Evolutionary conservation across 768 basidiomycete genomes (phyloP).

Genomic region (Auriculariales sp.): DNA sequence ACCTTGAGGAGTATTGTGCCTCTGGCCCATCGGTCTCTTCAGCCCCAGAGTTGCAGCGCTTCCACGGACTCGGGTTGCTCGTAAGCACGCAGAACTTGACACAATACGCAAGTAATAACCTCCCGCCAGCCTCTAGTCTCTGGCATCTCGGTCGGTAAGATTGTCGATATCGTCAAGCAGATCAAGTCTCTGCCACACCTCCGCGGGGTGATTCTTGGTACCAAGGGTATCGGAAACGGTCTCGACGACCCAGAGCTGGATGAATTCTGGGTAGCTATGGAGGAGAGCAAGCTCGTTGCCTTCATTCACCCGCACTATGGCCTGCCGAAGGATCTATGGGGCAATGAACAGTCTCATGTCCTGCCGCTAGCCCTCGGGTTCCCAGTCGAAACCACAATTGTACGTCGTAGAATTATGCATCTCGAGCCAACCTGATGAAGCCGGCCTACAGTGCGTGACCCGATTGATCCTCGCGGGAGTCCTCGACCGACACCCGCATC

Average conservation of each 20-base stretch:
- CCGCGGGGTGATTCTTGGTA: constrained; percentile 71
- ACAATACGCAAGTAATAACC: too few relatives aligned
- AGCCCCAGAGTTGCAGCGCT: constrained; percentile 13
- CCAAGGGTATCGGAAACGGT: constrained; percentile 61
- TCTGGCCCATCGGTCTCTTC: constrained; percentile 32
- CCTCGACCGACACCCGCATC: constrained; percentile 53
- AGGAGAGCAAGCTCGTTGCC: constrained; percentile 51
- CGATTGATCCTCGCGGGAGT: background rate
- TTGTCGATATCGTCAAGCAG: constrained; percentile 54
- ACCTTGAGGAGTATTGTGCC: constrained; percentile 69
- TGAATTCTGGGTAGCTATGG: constrained; percentile 70
- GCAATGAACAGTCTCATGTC: constrained; percentile 73
- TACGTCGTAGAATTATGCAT: constrained; percentile 23
- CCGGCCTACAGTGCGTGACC: background rate
- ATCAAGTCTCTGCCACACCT: constrained; percentile 52
- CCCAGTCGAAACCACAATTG: constrained; percentile 81
- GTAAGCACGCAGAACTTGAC: too few relatives aligned
- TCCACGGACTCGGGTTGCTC: constrained; percentile 75
- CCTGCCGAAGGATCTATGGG: constrained; percentile 59
- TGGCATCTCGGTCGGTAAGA: constrained; percentile 33
- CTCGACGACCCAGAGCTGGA: constrained; percentile 69
- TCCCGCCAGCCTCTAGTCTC: constrained; percentile 74
- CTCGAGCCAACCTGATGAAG: background rate
- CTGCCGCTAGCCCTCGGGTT: constrained; percentile 78
- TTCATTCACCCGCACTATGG: constrained; percentile 86